A percentile compares a stretch with the other conserved stretches of the same genome.
These are phyloP conservation scores for Phytophthora sansomeana DNA, from an alignment of 352 stramenopile species.

Conservation along the genomic window DNA sequence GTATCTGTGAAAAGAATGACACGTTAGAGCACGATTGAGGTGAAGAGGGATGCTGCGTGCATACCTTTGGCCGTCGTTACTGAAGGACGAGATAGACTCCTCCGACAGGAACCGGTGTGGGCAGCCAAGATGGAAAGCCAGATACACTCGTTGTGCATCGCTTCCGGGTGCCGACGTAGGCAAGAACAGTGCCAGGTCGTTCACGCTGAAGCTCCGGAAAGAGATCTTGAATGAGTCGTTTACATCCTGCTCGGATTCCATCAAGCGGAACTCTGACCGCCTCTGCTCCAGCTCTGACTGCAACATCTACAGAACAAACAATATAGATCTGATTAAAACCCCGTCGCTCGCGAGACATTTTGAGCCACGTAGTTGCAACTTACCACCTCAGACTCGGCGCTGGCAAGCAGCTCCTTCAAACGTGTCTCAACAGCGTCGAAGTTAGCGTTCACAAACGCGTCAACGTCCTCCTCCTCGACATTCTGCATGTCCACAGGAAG, in stretches of 20 bases:
- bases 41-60: neutral
- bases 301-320: constrained; percentile 43
- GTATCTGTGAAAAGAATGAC: constrained; percentile 57
- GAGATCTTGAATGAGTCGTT: constrained; percentile 87
- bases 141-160: constrained; percentile 80
- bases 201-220: constrained; percentile 83
- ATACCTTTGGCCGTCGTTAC: constrained; percentile 81
- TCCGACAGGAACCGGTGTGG: constrained; percentile 88
- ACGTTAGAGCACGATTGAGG: constrained; percentile 1
- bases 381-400: constrained; percentile 71
- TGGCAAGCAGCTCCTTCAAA: constrained; percentile 64
- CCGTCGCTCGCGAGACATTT: neutral
- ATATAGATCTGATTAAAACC: neutral
- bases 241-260: constrained; percentile 65
- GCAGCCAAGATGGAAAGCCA: constrained; percentile 88
- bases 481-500: constrained; percentile 35
- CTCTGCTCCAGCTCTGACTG: constrained; percentile 64
- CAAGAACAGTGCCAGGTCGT: constrained; percentile 87
- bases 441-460: constrained; percentile 52
- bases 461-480: constrained; percentile 44
- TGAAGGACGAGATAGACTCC: constrained; percentile 91
- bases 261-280: constrained; percentile 66
- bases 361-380: neutral
- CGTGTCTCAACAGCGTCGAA: constrained; percentile 62
- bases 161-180: constrained; percentile 83